Percentiles rank a stretch among this genome's conserved stretches.
phyloP scores from a whole-genome alignment of 306 rosid species.

The Spatholobus suberectus region DNA sequence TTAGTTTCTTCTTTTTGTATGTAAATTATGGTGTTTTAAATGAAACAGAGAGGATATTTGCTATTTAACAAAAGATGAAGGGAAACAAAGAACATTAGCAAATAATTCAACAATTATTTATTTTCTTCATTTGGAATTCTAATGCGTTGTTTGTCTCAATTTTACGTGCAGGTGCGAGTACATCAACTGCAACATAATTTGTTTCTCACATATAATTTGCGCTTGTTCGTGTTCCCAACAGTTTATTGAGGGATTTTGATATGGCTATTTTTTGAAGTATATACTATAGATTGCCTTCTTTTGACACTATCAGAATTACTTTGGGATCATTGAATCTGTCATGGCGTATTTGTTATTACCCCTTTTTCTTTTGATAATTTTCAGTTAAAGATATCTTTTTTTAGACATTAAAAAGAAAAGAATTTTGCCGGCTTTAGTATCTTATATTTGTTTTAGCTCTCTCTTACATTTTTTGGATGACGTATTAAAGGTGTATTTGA shows the following conservation, averaged over 20 bases:
- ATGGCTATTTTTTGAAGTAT: neutral
- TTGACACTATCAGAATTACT: neutral
- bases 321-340: neutral
- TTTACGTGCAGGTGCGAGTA: neutral
- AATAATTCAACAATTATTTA: too few species aligned
- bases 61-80: neutral
- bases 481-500: too few species aligned
- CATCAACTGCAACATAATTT: neutral
- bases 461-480: too few species aligned
- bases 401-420: too few species aligned
- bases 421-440: too few species aligned
- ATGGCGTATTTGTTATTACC: neutral
- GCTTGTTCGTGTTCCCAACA: too few species aligned
- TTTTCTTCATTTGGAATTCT: neutral
- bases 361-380: neutral
- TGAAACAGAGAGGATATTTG: neutral
- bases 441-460: too few species aligned
- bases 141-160: neutral
- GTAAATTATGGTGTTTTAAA: neutral
- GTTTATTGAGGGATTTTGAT: too few species aligned
- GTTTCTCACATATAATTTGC: neutral
- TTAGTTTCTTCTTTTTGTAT: slow-evolving; percentile 31
- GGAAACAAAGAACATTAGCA: too few species aligned
- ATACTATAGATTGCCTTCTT: neutral
- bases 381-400: too few species aligned